Evolutionary conservation across 2,329 filamentous ascomycete species (phyloP).

Genomic region (Aspergillus texensis): DNA sequence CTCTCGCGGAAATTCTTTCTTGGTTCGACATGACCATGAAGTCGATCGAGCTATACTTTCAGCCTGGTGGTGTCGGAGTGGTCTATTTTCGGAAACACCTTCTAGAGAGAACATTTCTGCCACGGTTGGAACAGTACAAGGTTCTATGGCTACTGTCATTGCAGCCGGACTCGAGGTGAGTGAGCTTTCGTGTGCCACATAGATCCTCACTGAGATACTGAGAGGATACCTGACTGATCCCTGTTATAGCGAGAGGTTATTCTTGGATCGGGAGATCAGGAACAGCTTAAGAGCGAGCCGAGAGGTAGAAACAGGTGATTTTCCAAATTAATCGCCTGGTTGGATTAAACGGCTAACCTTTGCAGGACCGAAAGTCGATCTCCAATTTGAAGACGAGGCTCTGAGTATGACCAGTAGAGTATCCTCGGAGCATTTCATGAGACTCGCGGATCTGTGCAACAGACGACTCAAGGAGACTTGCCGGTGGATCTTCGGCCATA

Average conservation of each 20-base stretch:
- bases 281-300: constrained; percentile 15
- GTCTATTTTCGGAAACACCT: constrained; percentile 29
- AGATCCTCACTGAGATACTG: background rate
- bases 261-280: constrained; percentile 22
- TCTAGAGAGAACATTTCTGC: constrained; percentile 30
- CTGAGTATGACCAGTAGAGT: constrained; percentile 23
- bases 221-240: background rate
- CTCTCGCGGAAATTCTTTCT: constrained; percentile 24
- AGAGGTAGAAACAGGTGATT: constrained; percentile 22
- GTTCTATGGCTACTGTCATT: constrained; percentile 28
- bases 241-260: constrained; percentile 18
- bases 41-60: constrained; percentile 33
- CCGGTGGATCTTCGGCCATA: constrained; percentile 31
- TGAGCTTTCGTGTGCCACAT: background rate
- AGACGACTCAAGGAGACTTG: constrained; percentile 29
- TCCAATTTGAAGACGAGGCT: constrained; percentile 25
- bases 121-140: constrained; percentile 35
- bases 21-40: constrained; percentile 27
- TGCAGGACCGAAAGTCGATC: constrained; percentile 17
- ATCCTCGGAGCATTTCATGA: constrained; percentile 27
- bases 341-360: background rate
- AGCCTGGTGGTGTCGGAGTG: constrained; percentile 33
- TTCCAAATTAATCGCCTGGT: too few relatives aligned
- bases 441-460: constrained; percentile 32
- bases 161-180: constrained; percentile 30